phyloP scores from a whole-genome alignment of 805 yeast species.

The Candida piceae region DNA sequence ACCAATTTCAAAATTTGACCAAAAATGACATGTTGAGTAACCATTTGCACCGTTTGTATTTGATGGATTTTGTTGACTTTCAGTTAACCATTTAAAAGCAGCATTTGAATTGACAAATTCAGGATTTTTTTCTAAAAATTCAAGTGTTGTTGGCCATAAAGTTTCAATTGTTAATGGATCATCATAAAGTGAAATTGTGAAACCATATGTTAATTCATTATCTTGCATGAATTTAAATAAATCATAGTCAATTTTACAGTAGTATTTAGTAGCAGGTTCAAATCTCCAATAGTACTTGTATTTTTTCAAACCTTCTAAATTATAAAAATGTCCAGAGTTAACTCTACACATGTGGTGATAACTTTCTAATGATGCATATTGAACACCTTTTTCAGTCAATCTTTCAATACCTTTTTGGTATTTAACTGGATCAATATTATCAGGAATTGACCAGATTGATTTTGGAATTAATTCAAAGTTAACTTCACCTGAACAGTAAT shows the following conservation, averaged over 20 bases:
- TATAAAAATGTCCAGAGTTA: constrained; percentile 79
- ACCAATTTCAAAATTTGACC: constrained; percentile 83
- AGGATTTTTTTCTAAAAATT: constrained; percentile 57
- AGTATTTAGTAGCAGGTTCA: constrained; percentile 72
- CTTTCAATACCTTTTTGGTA: constrained; percentile 10
- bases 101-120: constrained; percentile 53
- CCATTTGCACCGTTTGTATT: constrained; percentile 37
- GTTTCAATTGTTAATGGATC: constrained; percentile 60
- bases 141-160: constrained; percentile 68
- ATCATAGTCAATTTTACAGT: constrained; percentile 76
- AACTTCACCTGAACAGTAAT: constrained; percentile 28
- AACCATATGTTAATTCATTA: constrained; percentile 65
- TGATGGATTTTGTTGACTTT: constrained; percentile 60
- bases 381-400: constrained; percentile 40
- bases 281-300: constrained; percentile 92
- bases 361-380: constrained; percentile 68
- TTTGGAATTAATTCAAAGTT: constrained; percentile 27
- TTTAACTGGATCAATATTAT: constrained; percentile 40
- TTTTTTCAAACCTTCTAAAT: constrained; percentile 56
- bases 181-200: constrained; percentile 69
- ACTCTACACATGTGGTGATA: constrained; percentile 88
- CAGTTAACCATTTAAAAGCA: constrained; percentile 64
- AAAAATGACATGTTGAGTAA: constrained; percentile 82
- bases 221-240: constrained; percentile 79
- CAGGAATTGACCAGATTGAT: constrained; percentile 57